These are phyloP conservation scores for Spinacia oleracea DNA, from an alignment of 179 eudicot species.

Conservation along the genomic window DNA sequence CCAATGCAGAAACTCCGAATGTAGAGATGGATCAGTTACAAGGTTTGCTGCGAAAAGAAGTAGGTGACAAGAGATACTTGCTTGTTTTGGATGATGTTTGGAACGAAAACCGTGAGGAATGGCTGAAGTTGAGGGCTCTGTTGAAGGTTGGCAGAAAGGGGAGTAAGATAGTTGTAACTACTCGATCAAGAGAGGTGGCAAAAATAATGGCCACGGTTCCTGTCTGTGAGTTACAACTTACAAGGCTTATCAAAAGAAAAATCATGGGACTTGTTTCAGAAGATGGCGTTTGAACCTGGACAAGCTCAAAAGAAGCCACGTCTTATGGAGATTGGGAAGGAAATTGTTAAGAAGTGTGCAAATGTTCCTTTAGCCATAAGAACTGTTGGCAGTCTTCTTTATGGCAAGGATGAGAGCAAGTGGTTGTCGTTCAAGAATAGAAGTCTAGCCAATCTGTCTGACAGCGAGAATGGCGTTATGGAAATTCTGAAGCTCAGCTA, in stretches of 20 bases:
- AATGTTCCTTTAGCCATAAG: no score
- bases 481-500: constrained; percentile 15
- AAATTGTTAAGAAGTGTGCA: no score
- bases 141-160: not conserved
- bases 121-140: no score
- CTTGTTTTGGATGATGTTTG: no score
- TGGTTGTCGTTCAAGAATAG: not conserved
- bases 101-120: no score
- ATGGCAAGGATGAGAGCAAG: no score
- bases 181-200: constrained; percentile 33
- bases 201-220: not conserved
- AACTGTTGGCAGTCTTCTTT: no score
- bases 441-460: not conserved
- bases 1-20: not conserved
- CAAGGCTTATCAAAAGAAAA: constrained; percentile 23
- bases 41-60: not conserved
- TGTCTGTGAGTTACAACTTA: constrained; percentile 6
- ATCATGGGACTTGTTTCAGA: constrained; percentile 14
- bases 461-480: not conserved
- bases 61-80: no score
- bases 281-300: not conserved
- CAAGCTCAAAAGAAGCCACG: no score
- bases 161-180: constrained; percentile 33
- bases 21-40: constrained; percentile 23
- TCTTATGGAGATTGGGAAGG: no score